A percentile compares a stretch with the other conserved stretches of the same genome.
phyloP scores from a whole-genome alignment of 208 protist species.

The Trypanosoma cruzi region DNA sequence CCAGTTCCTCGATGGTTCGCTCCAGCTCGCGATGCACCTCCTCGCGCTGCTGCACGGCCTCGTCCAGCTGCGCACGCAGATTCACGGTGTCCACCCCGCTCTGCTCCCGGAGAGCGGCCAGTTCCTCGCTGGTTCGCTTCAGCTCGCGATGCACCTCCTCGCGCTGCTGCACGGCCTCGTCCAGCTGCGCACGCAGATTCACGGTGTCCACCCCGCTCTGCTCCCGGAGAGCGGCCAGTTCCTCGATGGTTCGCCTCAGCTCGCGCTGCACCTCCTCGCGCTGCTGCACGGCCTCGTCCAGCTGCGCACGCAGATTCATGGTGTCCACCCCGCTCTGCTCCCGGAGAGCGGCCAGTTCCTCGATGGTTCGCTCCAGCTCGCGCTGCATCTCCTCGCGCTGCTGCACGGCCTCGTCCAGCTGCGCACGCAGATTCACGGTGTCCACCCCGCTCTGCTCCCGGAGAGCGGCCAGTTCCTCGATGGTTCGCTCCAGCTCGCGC shows the following conservation, averaged over 20 bases:
- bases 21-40: background rate
- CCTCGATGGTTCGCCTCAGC: background rate
- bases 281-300: constrained; percentile 11
- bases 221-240: background rate
- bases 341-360: background rate
- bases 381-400: background rate
- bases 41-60: background rate
- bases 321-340: background rate
- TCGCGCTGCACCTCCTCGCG: background rate
- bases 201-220: background rate
- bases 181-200: background rate
- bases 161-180: background rate
- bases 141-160: background rate
- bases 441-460: background rate
- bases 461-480: background rate
- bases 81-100: background rate
- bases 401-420: constrained; percentile 5
- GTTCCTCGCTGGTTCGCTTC: background rate
- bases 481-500: background rate
- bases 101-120: background rate
- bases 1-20: background rate
- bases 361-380: background rate
- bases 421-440: background rate
- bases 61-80: background rate
- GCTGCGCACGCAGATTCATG: background rate